phyloP scores from a whole-genome alignment of 768 basidiomycete genomes.

The Russula olivacea region DNA sequence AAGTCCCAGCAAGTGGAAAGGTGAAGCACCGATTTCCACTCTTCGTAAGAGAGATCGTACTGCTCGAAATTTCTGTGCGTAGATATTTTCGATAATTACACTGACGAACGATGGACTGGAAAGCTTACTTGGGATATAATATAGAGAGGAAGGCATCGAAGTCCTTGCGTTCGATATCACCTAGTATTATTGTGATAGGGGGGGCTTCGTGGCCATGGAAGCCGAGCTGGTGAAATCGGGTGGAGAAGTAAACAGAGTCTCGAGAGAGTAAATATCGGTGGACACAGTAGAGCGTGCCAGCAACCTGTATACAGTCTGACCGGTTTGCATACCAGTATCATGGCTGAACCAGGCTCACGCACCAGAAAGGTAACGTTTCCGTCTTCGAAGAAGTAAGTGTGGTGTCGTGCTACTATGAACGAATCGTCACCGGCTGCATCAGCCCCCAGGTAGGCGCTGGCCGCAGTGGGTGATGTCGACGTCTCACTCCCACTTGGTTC shows the following conservation, averaged over 20 bases:
- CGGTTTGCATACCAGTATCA: not conserved
- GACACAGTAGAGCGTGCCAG: slow-evolving; percentile 7
- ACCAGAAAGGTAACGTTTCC: slow-evolving; percentile 22
- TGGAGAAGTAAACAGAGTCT: slow-evolving; percentile 5
- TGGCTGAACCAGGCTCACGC: not conserved
- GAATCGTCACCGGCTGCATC: not conserved
- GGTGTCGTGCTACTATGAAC: slow-evolving; percentile 15
- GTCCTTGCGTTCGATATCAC: not conserved
- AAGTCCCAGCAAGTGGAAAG: slow-evolving; percentile 22
- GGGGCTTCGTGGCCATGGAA: not conserved
- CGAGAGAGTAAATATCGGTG: slow-evolving; percentile 21
- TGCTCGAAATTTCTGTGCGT: too few relatives aligned
- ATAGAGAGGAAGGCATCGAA: slow-evolving; percentile 14
- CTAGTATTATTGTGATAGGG: not conserved
- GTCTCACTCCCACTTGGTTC: not conserved
- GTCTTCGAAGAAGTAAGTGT: slow-evolving; percentile 13
- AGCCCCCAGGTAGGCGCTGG: not conserved
- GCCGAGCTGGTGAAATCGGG: not conserved
- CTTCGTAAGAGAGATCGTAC: too few relatives aligned
- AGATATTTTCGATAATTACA: too few relatives aligned
- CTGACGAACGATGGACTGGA: too few relatives aligned
- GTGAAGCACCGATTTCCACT: too few relatives aligned
- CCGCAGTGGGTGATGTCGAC: not conserved
- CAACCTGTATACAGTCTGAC: not conserved
- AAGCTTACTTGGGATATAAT: slow-evolving; percentile 10